A percentile compares a stretch with the other conserved stretches of the same genome.
These are phyloP conservation scores for Exophiala mesophila DNA, from an alignment of 2,329 filamentous ascomycete species.

Conservation along the genomic window DNA sequence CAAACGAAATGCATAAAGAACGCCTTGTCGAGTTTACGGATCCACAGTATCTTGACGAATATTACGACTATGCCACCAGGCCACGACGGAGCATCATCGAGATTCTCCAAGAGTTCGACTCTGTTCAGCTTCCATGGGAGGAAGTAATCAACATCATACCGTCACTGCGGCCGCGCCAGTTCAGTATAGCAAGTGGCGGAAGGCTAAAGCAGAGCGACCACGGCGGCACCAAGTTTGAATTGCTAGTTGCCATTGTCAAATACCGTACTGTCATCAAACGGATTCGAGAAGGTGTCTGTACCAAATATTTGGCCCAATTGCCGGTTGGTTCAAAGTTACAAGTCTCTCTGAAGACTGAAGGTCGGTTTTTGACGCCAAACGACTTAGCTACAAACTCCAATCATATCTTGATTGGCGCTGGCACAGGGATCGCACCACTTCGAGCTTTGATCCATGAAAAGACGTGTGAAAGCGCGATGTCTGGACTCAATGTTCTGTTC, in stretches of 20 bases:
- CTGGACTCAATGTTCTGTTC: constrained; percentile 59
- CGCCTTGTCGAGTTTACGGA: constrained; percentile 78
- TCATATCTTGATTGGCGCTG: constrained; percentile 50
- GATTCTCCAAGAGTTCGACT: constrained; percentile 83
- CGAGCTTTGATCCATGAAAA: constrained; percentile 48
- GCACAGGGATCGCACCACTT: constrained; percentile 31
- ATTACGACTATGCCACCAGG: constrained; percentile 92
- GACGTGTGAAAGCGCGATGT: constrained; percentile 10
- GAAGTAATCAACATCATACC: constrained; percentile 71
- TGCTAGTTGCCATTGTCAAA: constrained; percentile 82
- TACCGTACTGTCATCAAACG: constrained; percentile 84
- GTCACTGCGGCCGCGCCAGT: constrained; percentile 78
- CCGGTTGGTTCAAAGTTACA: constrained; percentile 53
- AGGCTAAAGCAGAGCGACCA: constrained; percentile 34
- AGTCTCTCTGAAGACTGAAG: constrained; percentile 40
- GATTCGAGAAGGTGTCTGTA: constrained; percentile 81
- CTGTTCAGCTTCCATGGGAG: constrained; percentile 73
- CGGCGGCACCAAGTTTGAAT: constrained; percentile 54
- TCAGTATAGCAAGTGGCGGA: constrained; percentile 81
- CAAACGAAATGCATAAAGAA: constrained; percentile 67
- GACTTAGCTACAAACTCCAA: constrained; percentile 1
- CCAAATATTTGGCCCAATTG: constrained; percentile 72
- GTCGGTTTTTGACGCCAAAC: constrained; percentile 11
- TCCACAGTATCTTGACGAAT: constrained; percentile 76
- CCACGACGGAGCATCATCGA: constrained; percentile 88